Evolutionary conservation across 495 filamentous ascomycete genomes (phyloP).

Genomic region (Xylaria sp.): DNA sequence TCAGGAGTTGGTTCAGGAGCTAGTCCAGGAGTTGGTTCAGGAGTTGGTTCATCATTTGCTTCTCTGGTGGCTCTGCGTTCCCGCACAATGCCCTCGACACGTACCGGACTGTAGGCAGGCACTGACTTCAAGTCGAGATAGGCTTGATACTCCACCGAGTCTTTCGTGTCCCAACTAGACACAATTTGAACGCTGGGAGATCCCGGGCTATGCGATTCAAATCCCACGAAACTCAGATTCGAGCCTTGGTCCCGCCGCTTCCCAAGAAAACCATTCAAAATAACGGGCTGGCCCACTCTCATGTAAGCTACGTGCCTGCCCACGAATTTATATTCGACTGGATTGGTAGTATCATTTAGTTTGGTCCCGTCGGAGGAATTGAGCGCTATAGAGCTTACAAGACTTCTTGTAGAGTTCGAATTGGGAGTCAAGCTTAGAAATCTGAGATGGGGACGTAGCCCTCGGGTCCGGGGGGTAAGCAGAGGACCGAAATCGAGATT

Average conservation of each 20-base stretch:
- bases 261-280: conserved; percentile 76
- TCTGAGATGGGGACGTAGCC: not conserved
- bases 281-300: too few relatives aligned
- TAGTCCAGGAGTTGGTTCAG: not conserved
- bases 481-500: conserved; percentile 1
- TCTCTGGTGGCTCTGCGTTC: not conserved
- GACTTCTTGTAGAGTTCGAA: conserved; percentile 17
- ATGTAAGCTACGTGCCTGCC: too few relatives aligned
- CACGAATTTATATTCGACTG: not conserved
- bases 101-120: conserved; percentile 49
- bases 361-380: not conserved
- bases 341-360: not conserved
- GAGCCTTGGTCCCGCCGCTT: conserved; percentile 67
- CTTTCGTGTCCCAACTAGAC: conserved; percentile 36
- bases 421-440: not conserved
- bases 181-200: conserved; percentile 45
- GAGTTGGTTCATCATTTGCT: conserved; percentile 16
- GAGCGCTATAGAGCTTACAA: not conserved
- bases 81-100: conserved; percentile 43
- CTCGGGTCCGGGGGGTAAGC: not conserved
- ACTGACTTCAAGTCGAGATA: conserved; percentile 43
- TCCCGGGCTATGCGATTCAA: conserved; percentile 48
- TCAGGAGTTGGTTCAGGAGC: not conserved
- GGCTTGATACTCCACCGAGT: conserved; percentile 32
- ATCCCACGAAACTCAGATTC: conserved; percentile 71